Base-by-base conservation (phyloP, 352 stramenopile species). In the Globisporangium spiculum region DNA sequence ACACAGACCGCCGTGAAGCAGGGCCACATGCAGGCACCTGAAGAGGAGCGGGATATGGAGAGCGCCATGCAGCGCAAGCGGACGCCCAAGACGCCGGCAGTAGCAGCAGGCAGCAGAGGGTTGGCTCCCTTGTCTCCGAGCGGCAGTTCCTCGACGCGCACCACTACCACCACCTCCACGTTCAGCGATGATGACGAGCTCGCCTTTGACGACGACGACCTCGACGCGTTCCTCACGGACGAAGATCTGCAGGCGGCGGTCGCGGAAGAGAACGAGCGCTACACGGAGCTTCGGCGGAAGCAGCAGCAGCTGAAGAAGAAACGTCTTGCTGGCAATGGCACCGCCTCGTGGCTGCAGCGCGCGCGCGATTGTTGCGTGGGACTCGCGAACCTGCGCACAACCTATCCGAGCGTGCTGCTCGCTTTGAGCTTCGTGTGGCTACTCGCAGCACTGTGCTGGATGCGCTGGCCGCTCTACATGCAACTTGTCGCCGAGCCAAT, bases 401-500 rank as follows among this genome's bases (percentile, higher is more conserved):
- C 48, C 3, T 55, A 67, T 10, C 65, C 56, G 20, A 22, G 52
- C 26, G 59, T 50, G 18, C 26, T 71, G 26, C 56, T 74, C 9
- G 32, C 27, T 10, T 16, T 9, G 22, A n/a, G 56, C 46, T 67
- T 72, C 16, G 5, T 26, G n/a, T 89, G 77, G 78, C 58, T 87
- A n/a, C 22, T 83, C 6, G 69, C 75, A 1, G 53, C 54, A n/a
- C 68, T 87, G 8, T 61, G 81, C 12, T 89, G 77, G 78, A 70
- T 88, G 36, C 77, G 78, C 38, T 87, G 78, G 79, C 80, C 78
- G 4, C 63, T 87, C 52, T 85, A 81, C 56, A 67, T 81, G 14
- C 66, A 72, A 22, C 24, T 66, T 54, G 38, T 89, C 44, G 56
- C 73, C 30, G 57, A 79, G 30, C 53, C 52, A 18, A 48, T 87